These are phyloP conservation scores for Ottelia alismoides DNA, from an alignment of 106 monocot species.

Conservation along the genomic window DNA sequence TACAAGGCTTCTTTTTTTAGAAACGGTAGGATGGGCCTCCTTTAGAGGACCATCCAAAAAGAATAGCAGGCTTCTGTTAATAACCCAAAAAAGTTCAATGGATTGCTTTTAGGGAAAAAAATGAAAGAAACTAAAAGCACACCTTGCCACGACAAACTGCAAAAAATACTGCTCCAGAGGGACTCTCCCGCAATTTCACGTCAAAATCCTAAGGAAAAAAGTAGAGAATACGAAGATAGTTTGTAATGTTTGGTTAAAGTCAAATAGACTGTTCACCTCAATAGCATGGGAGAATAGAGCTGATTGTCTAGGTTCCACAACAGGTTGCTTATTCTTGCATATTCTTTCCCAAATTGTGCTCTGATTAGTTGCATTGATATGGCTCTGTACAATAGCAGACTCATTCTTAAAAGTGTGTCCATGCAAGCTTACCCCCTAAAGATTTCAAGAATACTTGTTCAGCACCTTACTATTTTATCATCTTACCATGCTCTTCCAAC, in stretches of 20 bases:
- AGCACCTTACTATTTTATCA: constrained; percentile 2
- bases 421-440: not conserved
- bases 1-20: no score
- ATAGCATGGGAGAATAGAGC: constrained; percentile 70
- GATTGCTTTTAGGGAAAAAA: no score
- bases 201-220: constrained; percentile 78
- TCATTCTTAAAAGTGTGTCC: no score
- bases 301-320: constrained; percentile 92
- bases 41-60: no score
- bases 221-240: no score
- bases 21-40: no score
- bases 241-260: no score
- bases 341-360: constrained; percentile 95
- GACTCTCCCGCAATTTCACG: constrained; percentile 42
- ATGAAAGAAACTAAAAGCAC: constrained; percentile 6
- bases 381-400: constrained; percentile 36
- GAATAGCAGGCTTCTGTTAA: no score
- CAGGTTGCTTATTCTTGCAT: constrained; percentile 93
- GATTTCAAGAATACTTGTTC: not conserved
- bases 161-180: constrained; percentile 88
- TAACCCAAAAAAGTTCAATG: no score
- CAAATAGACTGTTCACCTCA: constrained; percentile 46
- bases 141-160: constrained; percentile 99
- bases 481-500: constrained; percentile 88
- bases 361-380: constrained; percentile 48